A percentile compares a stretch with the other conserved stretches of the same genome.
Conservation (phyloP, 164 flowering plant species). For the Taxillus chinensis region DNA sequence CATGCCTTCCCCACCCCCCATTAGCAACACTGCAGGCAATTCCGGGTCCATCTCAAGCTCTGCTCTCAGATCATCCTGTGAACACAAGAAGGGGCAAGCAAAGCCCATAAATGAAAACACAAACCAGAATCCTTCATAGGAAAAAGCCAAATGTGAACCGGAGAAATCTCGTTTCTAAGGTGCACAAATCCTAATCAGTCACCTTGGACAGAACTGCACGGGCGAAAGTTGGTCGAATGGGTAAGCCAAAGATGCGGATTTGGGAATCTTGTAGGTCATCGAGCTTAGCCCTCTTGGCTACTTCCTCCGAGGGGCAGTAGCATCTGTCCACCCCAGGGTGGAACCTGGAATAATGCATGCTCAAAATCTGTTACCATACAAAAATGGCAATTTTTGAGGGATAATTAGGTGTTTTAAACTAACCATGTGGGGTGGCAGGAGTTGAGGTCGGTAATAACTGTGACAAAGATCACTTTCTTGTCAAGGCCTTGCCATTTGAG, state of each 20-base stretch:
- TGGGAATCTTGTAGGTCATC: conserved; percentile 76
- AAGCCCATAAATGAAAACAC: not conserved
- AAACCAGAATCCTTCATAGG: not conserved
- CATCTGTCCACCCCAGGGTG: conserved; percentile 80
- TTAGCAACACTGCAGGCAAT: conserved; percentile 82
- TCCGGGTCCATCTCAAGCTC: conserved; percentile 75
- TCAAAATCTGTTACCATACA: not conserved
- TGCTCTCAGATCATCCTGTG: conserved; percentile 58
- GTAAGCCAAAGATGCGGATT: conserved; percentile 75
- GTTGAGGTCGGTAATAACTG: conserved; percentile 91
- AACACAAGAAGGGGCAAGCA: not conserved
- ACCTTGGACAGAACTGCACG: conserved; percentile 73
- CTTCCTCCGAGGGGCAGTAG: conserved; percentile 90
- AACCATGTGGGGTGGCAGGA: conserved; percentile 94
- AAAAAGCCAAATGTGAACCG: not conserved
- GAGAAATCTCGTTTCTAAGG: not conserved
- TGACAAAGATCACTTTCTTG: conserved; percentile 82
- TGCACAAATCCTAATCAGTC: not conserved
- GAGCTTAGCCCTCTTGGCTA: conserved; percentile 70
- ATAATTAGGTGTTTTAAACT: conserved; percentile 8
- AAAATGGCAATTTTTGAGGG: not conserved
- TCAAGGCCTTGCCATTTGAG: conserved; percentile 92
- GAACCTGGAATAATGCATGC: conserved; percentile 41
- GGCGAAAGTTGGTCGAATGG: conserved; percentile 81
- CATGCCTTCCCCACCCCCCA: conserved; percentile 99